Evolutionary conservation across 208 protist genomes (phyloP).

Genomic region (Leishmania arabica): DNA sequence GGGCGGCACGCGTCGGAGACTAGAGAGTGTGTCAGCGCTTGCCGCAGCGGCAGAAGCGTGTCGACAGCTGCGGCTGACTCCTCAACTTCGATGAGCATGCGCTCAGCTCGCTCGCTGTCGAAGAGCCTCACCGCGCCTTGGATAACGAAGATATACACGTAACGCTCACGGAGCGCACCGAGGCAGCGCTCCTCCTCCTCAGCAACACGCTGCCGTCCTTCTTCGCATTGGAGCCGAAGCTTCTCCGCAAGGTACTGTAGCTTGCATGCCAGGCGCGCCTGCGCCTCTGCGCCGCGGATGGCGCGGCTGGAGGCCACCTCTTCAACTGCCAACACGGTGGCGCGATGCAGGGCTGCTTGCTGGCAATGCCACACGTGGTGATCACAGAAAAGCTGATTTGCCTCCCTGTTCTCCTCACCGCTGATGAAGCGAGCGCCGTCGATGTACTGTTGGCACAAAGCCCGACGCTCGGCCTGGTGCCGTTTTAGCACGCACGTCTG

Average conservation of each 20-base stretch:
- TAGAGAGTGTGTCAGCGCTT: slow-evolving; percentile 9
- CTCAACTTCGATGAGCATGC: slow-evolving; percentile 27
- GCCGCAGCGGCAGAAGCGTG: slow-evolving; percentile 12
- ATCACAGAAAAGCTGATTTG: slow-evolving; percentile 16
- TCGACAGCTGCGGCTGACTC: slow-evolving; percentile 20
- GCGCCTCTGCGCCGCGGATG: slow-evolving; percentile 28
- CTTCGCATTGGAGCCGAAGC: not conserved
- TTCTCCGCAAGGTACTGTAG: slow-evolving; percentile 5
- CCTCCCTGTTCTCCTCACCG: slow-evolving; percentile 38
- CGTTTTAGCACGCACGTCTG: slow-evolving; percentile 7
- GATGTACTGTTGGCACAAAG: slow-evolving; percentile 44
- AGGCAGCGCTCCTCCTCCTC: slow-evolving; percentile 18
- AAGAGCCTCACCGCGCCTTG: slow-evolving; percentile 21
- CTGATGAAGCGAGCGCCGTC: slow-evolving; percentile 39
- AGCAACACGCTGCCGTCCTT: not conserved
- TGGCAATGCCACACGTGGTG: slow-evolving; percentile 11
- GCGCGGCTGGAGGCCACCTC: slow-evolving; percentile 10
- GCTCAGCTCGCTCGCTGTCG: slow-evolving; percentile 32
- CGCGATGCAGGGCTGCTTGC: not conserved
- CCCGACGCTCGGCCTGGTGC: slow-evolving; percentile 17
- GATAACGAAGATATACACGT: slow-evolving; percentile 28
- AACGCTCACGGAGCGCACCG: slow-evolving; percentile 28
- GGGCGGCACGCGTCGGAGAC: slow-evolving; percentile 22
- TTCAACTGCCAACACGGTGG: slow-evolving; percentile 14
- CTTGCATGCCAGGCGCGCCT: slow-evolving; percentile 19